Base-by-base conservation (phyloP, 176 grass and related monocot species). In the Zizania latifolia region DNA sequence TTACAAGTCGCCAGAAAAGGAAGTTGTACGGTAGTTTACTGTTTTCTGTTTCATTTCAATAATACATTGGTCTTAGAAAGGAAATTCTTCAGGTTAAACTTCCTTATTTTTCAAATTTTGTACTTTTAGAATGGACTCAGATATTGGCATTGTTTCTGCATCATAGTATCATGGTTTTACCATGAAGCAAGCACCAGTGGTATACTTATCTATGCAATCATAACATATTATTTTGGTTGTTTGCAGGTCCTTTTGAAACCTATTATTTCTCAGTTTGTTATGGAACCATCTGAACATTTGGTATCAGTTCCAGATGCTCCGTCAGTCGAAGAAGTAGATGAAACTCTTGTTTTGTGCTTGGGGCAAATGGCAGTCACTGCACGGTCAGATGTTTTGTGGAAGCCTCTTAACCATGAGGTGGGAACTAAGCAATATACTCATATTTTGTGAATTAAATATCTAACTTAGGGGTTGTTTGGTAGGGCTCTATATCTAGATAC, bases 351-450 rank as follows among this genome's bases (percentile, higher is more conserved):
- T 56, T 69, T 89, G 29, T 97, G 90, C 75, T 78, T 97, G 34
- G 94, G 91, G 37, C 94, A 98, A 84, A 98, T 98, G 94, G 88
- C 91, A 56, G 75, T 93, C n/a, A 94, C 88, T 65, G 88, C 88
- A 12, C 81, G 68, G 19, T 92, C 94, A 11, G 91, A 98, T 84
- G 88, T 92, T 86, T 76, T 98, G 68, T 93, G 88, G 91, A 98
- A 98, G 57, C 91, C 90, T 78, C 89, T 98, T 61, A 98, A 92
- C 71, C 91, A 98, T 77, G 94, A 98, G 86, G 94, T 98, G 26
- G n/a, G 88, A 63, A 53, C 64, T 2, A 71, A 63, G 60, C 57
- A 46, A n/a, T 71, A 40, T 68, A 58, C 22, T n/a, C n/a, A n/a
- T n/a, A n/a, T n/a, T n/a, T n/a, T n/a, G n/a, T n/a, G n/a, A n/a